Conservation (phyloP, 352 stramenopile species). For the Phytophthora idaei region DNA sequence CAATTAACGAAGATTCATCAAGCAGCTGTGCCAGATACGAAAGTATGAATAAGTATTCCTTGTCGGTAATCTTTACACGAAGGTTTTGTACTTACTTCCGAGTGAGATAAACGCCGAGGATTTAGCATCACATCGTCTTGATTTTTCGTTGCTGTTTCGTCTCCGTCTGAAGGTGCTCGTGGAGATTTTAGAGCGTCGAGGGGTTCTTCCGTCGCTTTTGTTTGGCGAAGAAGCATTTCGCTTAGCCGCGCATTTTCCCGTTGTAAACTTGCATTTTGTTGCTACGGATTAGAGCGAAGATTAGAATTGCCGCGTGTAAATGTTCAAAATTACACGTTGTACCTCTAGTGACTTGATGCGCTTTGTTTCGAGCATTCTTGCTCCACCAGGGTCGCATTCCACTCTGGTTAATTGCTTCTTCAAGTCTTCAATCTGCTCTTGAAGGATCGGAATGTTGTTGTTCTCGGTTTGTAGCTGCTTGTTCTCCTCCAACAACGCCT, state of each 20-base stretch:
- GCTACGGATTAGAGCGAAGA: constrained; percentile 18
- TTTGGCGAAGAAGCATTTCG: constrained; percentile 46
- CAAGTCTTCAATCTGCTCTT: constrained; percentile 67
- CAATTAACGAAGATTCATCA: constrained; percentile 73
- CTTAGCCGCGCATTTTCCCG: constrained; percentile 51
- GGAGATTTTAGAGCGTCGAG: constrained; percentile 24
- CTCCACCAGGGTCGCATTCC: constrained; percentile 10
- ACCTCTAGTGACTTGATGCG: constrained; percentile 56
- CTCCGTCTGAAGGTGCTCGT: constrained; percentile 3
- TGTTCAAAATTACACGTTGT: background rate
- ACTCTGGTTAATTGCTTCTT: constrained; percentile 55
- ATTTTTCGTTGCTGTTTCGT: background rate
- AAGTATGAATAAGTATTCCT: no score
- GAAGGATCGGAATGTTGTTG: constrained; percentile 87
- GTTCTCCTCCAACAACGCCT: constrained; percentile 66
- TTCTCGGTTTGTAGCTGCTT: constrained; percentile 75
- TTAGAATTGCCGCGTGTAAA: constrained; percentile 2
- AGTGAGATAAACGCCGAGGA: constrained; percentile 30
- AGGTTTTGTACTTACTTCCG: constrained; percentile 22
- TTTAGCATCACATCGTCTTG: constrained; percentile 3
- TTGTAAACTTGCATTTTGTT: constrained; percentile 55
- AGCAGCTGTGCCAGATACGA: constrained; percentile 43
- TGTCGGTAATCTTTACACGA: no score
- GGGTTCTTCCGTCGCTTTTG: constrained; percentile 25
- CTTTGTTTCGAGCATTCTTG: constrained; percentile 24